phyloP scores from a whole-genome alignment of 768 basidiomycete genomes.

The Tephrocybe sp. region DNA sequence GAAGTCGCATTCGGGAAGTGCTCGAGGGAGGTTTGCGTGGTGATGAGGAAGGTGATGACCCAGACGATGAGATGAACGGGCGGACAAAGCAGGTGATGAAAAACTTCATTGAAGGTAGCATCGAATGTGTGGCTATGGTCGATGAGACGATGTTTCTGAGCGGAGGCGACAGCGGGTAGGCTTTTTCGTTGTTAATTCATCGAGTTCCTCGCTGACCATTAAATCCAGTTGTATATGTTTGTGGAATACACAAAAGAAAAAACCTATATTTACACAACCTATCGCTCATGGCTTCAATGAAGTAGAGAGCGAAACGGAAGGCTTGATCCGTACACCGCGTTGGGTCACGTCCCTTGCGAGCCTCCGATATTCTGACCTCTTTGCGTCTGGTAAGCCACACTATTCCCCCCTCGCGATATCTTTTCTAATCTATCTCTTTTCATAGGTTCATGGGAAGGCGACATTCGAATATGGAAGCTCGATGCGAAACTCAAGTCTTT shows the following conservation, averaged over 20 bases:
- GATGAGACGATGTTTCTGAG: slow-evolving; percentile 92
- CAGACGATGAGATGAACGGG: slow-evolving; percentile 24
- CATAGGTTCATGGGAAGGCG: slow-evolving; percentile 91
- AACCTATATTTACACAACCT: slow-evolving; percentile 83
- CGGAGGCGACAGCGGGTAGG: slow-evolving; percentile 97
- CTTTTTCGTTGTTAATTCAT: slow-evolving; percentile 26
- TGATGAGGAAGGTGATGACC: slow-evolving; percentile 53
- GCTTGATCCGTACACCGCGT: slow-evolving; percentile 70
- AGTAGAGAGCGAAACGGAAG: slow-evolving; percentile 68
- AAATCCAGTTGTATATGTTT: slow-evolving; percentile 78
- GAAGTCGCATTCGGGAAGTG: slow-evolving; percentile 74
- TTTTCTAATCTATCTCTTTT: not conserved
- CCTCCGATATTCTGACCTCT: slow-evolving; percentile 85
- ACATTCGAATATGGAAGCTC: slow-evolving; percentile 88
- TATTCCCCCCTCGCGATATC: not conserved
- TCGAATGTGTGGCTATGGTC: slow-evolving; percentile 92
- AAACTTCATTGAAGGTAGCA: slow-evolving; percentile 82
- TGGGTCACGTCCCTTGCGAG: slow-evolving; percentile 89
- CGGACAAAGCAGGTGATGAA: slow-evolving; percentile 32
- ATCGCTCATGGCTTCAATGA: slow-evolving; percentile 87
- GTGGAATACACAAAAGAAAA: slow-evolving; percentile 92
- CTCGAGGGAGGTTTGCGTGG: slow-evolving; percentile 72
- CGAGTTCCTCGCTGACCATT: not conserved
- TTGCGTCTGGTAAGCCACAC: slow-evolving; percentile 69
- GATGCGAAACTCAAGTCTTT: slow-evolving; percentile 79